phyloP scores from a whole-genome alignment of 345 rosid species.

The Citrus unshiu region DNA sequence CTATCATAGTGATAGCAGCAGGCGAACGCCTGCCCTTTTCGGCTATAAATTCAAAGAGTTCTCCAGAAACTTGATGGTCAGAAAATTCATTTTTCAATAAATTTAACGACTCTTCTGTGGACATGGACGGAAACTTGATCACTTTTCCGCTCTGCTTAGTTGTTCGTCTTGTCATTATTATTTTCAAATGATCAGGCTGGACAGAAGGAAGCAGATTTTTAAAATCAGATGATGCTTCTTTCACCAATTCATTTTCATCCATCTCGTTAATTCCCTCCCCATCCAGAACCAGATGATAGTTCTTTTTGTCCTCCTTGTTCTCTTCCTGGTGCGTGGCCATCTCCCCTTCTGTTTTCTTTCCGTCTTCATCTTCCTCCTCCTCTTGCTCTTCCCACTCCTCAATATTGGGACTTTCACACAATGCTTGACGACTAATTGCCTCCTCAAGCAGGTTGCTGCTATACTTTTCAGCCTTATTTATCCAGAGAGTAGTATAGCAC shows the following conservation, averaged over 20 bases:
- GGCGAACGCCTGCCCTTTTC: conserved; percentile 14
- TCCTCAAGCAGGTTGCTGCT: conserved; percentile 19
- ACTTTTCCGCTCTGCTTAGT: background rate
- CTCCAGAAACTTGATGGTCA: background rate
- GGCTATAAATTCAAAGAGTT: background rate
- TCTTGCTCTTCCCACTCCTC: conserved; percentile 34
- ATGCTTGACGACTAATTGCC: conserved; percentile 33
- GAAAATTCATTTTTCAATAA: conserved; percentile 14
- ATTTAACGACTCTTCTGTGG: background rate
- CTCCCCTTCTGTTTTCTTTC: background rate
- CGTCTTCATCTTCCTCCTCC: background rate
- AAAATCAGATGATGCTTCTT: background rate
- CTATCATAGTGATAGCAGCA: conserved; percentile 32
- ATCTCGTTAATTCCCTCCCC: conserved; percentile 24
- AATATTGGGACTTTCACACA: conserved; percentile 16
- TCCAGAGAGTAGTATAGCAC: conserved; percentile 28
- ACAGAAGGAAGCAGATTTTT: background rate
- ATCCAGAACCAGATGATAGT: conserved; percentile 39
- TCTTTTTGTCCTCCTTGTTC: background rate
- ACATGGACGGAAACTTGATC: background rate
- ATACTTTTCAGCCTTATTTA: conserved; percentile 19
- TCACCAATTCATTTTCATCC: background rate
- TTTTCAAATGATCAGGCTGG: background rate
- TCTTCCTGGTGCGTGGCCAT: too few relatives aligned
- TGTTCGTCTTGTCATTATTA: conserved; percentile 23